Evolutionary conservation across 495 filamentous ascomycete genomes (phyloP), one percentile per base, ranked within the genome.

Genomic region (Aspergillus ellipticus): DNA sequence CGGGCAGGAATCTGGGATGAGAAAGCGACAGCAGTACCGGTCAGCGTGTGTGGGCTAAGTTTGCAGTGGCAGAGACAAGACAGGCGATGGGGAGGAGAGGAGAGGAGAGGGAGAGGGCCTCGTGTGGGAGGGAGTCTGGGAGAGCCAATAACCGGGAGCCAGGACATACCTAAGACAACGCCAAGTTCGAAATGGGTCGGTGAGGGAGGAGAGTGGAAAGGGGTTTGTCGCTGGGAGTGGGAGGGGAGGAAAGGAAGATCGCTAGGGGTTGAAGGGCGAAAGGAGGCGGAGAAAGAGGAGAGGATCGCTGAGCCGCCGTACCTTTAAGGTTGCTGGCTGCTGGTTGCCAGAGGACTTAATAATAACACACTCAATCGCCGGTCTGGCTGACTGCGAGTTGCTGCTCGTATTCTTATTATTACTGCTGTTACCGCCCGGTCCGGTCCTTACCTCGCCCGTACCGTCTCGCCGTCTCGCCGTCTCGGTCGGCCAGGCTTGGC

Each of bases 151-250:
- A 56, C 15, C 1, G 22, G 57, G 57, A 49, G 49, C 46, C 28
- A 46, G 33, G 31, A 51, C 53, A 45, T 53, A 65, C 55, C 53
- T 49, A 60, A 55, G 51, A 61, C 50, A 59, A 63, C 49, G 58
- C 63, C 63, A 66, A 66, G 63, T 61, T 57, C 37, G 9, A 46
- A 42, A 29, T 41, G 35, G 24, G 17, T 56, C 29, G 49, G 60
- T 45, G 41, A 53, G 45, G 16, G 54, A 51, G 58, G 55, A 63
- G 37, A 51, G 46, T 49, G 61, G 59, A 65, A 66, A 65, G 61
- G 56, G 54, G 59, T 28, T 28, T 28, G 7, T 3, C 3, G 4
- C 24, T 28, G 24, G 24, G 24, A 28, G 24, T n/a, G n/a, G n/a
- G n/a, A n/a, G n/a, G n/a, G n/a, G n/a, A n/a, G 42, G 60, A 59